Percentiles rank a stretch among this genome's conserved stretches.
Conservation (phyloP, 2,329 filamentous ascomycete genomes). For the Talaromyces funiculosus region DNA sequence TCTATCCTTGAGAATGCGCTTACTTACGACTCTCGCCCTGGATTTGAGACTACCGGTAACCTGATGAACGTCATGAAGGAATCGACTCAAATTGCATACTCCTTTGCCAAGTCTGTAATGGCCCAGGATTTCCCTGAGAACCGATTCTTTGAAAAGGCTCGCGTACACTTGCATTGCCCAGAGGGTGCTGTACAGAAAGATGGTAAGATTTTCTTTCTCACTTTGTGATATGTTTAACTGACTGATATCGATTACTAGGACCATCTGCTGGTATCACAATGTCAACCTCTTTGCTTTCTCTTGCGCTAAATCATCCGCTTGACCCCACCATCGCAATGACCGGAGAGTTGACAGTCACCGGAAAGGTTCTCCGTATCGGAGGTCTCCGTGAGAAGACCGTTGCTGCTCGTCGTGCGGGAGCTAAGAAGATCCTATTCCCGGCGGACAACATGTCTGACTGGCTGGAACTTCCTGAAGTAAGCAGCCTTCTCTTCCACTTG, state of each 20-base stretch:
- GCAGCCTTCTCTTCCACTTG: slow-evolving; percentile 32
- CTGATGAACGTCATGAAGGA: slow-evolving; percentile 98
- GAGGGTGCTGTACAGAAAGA: slow-evolving; percentile 96
- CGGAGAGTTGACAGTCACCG: slow-evolving; percentile 91
- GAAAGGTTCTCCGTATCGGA: slow-evolving; percentile 92
- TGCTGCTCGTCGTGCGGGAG: slow-evolving; percentile 84
- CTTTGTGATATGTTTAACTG: background rate
- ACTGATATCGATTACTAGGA: slow-evolving; percentile 31
- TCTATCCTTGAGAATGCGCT: slow-evolving; percentile 86
- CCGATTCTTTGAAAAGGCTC: slow-evolving; percentile 92
- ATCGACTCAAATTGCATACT: slow-evolving; percentile 90
- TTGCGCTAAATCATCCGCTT: slow-evolving; percentile 73
- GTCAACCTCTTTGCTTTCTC: slow-evolving; percentile 83
- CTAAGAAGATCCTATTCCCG: slow-evolving; percentile 90
- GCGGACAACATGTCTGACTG: slow-evolving; percentile 94
- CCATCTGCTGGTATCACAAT: slow-evolving; percentile 94
- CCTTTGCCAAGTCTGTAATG: slow-evolving; percentile 86
- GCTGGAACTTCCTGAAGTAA: slow-evolving; percentile 91
- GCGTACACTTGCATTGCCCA: slow-evolving; percentile 91
- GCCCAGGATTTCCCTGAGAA: slow-evolving; percentile 82
- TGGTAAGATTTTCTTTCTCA: slow-evolving; percentile 50
- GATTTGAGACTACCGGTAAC: slow-evolving; percentile 88
- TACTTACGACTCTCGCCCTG: slow-evolving; percentile 65
- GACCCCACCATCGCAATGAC: slow-evolving; percentile 94
- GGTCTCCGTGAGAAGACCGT: slow-evolving; percentile 96